Base-by-base conservation (phyloP, 768 basidiomycete genomes). In the Boletus speciosus region DNA sequence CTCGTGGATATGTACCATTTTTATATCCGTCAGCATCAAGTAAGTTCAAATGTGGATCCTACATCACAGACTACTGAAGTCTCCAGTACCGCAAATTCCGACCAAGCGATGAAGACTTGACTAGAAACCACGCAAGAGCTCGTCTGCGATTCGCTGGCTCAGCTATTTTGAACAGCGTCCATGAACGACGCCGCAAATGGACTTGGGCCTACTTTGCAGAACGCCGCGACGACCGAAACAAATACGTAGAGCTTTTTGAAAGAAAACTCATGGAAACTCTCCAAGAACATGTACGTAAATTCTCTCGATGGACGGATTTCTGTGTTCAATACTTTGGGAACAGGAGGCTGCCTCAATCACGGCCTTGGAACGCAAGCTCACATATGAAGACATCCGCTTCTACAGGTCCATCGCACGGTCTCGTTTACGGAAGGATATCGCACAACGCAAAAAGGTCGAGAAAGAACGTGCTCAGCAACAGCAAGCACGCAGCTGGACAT, bases 1-100 rank as follows among this genome's bases (percentile, higher is more conserved):
- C 80, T 98, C 42, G 78, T 94, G 55, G 95, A 98, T 69, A 93
- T 98, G 81, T 97, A 96, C 71, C 96, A 98, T 68, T 87, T 98
- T 56, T 97, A 96, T 71, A 80, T 86, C 43, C 84, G 97, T 49
- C 85, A 85, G 62, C 83, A 83, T 57, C 88, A 90, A 78, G 89
- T 90, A 66, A 65, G 71, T 63, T 27, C 40, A 41, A 43, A 19
- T 35, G 31, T 54, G 23, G 19, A 54, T 19, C 8, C 29, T 53
- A 32, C 16, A 27, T 15, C 35, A 31, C 46, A 47, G 21, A 38
- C 46, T 29, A 36, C 51, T 68, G 41, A 67, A 46, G 47, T 31
- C 35, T 27, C 9, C 38, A 71, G 88, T 98, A 98, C 73, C 86
- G 83, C 56, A 86, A 84, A 71, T 93, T 84, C 70, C 82, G 86